phyloP scores from a whole-genome alignment of 176 grass and related monocot species.

The Hordeum marinum region DNA sequence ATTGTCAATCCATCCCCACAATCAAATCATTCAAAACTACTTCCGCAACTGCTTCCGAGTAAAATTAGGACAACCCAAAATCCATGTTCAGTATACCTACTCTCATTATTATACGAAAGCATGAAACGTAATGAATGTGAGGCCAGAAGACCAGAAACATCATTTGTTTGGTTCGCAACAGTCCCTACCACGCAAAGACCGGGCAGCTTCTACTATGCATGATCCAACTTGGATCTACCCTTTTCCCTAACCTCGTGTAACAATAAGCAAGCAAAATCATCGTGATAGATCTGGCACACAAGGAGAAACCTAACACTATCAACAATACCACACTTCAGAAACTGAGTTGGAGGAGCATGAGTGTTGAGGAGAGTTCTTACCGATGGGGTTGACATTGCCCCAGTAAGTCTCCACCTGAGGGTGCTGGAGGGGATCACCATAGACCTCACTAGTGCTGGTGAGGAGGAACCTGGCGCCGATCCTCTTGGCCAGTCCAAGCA shows the following conservation, averaged over 20 bases:
- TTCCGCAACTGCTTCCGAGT: background rate
- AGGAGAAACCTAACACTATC: no score
- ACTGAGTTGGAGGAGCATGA: background rate
- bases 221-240: conserved; percentile 10
- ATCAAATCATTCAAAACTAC: background rate
- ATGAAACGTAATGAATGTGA: conserved; percentile 7
- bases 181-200: background rate
- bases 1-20: background rate
- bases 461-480: conserved; percentile 83
- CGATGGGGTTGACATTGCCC: conserved; percentile 97
- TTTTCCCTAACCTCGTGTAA: conserved; percentile 18
- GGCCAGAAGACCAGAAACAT: conserved; percentile 4
- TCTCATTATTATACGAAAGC: conserved; percentile 3
- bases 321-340: background rate
- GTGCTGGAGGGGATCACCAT: conserved; percentile 90
- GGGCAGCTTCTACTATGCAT: conserved; percentile 4
- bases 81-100: conserved; percentile 8
- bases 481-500: conserved; percentile 91
- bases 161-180: conserved; percentile 16
- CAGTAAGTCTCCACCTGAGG: conserved; percentile 98
- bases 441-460: conserved; percentile 96
- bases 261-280: conserved; percentile 1
- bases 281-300: background rate
- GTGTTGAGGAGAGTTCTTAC: conserved; percentile 29
- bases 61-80: conserved; percentile 7